Evolutionary conservation across 2,329 filamentous ascomycete genomes (phyloP).

Genomic region (Monosporascus sp.): DNA sequence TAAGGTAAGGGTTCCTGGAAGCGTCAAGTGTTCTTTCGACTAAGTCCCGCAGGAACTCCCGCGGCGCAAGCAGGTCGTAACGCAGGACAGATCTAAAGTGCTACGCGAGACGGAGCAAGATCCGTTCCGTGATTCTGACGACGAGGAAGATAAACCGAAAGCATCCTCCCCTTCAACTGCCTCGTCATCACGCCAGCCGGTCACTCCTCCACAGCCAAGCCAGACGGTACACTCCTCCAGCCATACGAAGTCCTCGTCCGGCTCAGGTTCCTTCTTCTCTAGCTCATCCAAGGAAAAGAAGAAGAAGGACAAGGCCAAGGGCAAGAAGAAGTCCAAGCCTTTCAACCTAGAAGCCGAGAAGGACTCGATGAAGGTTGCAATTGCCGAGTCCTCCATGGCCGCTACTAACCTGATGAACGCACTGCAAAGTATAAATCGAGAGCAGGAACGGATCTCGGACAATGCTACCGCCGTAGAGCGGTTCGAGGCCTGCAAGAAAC

Average conservation of each 20-base stretch:
- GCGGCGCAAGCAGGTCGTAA: constrained; percentile 64
- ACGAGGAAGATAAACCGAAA: constrained; percentile 41
- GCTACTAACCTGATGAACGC: constrained; percentile 87
- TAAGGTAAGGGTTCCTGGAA: constrained; percentile 34
- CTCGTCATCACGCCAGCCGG: constrained; percentile 25
- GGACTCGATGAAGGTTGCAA: constrained; percentile 77
- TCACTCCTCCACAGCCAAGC: constrained; percentile 19
- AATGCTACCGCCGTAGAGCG: constrained; percentile 68
- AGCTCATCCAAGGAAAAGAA: constrained; percentile 45
- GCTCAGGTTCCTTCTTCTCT: constrained; percentile 34
- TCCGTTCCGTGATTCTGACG: constrained; percentile 63
- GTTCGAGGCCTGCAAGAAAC: constrained; percentile 81
- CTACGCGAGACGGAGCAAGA: constrained; percentile 70
- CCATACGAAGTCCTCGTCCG: constrained; percentile 28
- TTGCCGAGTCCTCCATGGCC: constrained; percentile 83
- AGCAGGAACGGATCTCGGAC: constrained; percentile 80
- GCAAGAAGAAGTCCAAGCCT: constrained; percentile 53
- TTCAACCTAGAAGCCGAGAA: constrained; percentile 89
- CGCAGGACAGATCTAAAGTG: constrained; percentile 75
- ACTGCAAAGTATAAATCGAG: constrained; percentile 85
- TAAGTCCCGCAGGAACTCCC: constrained; percentile 48
- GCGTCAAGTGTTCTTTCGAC: neutral
- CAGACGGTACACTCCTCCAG: constrained; percentile 33
- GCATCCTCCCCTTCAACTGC: constrained; percentile 22
- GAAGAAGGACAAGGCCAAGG: constrained; percentile 44